These are phyloP conservation scores for Inga oerstediana DNA, from an alignment of 306 rosid genomes.

Conservation along the genomic window DNA sequence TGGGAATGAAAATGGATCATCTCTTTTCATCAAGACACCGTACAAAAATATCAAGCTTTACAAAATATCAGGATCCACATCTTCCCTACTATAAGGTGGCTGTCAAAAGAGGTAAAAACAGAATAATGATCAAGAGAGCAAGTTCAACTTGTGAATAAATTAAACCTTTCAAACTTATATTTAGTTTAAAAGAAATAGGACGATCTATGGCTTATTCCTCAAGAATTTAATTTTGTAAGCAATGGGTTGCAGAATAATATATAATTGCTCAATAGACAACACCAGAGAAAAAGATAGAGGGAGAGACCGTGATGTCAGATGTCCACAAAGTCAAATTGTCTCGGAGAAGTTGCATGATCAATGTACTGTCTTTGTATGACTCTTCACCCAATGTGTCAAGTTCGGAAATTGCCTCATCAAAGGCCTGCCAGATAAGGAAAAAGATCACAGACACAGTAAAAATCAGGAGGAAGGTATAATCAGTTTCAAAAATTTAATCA, in stretches of 20 bases:
- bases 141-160: background rate
- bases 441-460: background rate
- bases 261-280: background rate
- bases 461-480: background rate
- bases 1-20: background rate
- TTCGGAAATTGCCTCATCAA: conserved; percentile 93
- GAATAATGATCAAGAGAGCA: background rate
- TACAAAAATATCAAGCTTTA: background rate
- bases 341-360: conserved; percentile 96
- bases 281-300: conserved; percentile 3
- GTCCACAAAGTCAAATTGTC: conserved; percentile 98
- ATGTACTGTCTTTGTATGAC: conserved; percentile 95
- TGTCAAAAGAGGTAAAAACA: background rate
- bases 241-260: background rate
- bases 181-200: conserved; percentile 5
- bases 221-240: conserved; percentile 6
- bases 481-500: background rate
- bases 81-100: background rate
- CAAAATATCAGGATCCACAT: background rate
- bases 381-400: conserved; percentile 94
- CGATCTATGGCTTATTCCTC: background rate
- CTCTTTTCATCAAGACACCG: background rate
- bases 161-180: background rate
- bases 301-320: conserved; percentile 79
- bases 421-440: conserved; percentile 57